phyloP scores from a whole-genome alignment of 2,329 filamentous ascomycete species.

The Fusarium setosum region DNA sequence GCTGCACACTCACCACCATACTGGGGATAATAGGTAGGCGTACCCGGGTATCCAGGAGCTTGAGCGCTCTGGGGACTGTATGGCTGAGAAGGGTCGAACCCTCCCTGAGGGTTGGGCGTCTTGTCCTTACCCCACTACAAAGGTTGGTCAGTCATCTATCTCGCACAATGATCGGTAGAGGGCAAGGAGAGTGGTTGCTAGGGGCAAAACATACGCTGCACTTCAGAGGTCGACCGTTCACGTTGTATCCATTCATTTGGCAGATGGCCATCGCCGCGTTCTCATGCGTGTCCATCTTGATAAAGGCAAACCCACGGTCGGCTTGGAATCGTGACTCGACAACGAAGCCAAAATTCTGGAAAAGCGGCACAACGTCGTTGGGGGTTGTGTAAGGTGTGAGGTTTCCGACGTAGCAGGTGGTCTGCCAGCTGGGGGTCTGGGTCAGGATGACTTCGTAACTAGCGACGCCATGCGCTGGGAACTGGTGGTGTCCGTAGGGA shows the following conservation, averaged over 20 bases:
- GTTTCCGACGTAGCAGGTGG: constrained; percentile 97
- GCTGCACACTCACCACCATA: constrained; percentile 76
- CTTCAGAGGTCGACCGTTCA: constrained; percentile 96
- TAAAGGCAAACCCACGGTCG: constrained; percentile 96
- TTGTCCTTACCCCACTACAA: constrained; percentile 98
- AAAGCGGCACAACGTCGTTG: constrained; percentile 95
- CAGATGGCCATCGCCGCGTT: constrained; percentile 99
- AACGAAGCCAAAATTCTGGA: constrained; percentile 98
- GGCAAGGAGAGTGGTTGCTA: background rate
- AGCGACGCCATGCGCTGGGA: constrained; percentile 94
- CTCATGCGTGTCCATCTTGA: constrained; percentile 99
- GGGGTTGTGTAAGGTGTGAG: constrained; percentile 97
- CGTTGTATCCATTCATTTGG: constrained; percentile 96
- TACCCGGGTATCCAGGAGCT: constrained; percentile 79
- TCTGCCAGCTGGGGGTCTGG: constrained; percentile 98
- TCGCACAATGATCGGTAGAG: background rate
- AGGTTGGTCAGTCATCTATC: constrained; percentile 34
- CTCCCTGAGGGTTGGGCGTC: constrained; percentile 75
- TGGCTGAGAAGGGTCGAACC: constrained; percentile 81
- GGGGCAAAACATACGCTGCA: constrained; percentile 83
- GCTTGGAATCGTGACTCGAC: constrained; percentile 98
- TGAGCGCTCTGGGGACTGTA: constrained; percentile 81
- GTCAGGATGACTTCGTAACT: constrained; percentile 97
- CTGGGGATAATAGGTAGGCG: constrained; percentile 92
- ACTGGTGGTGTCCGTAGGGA: constrained; percentile 96